Percentiles rank a stretch among this genome's conserved stretches.
These are phyloP conservation scores for Anthoceros angustus DNA, from an alignment of 225 moss, liverwort and hornwort genomes.

Conservation along the genomic window DNA sequence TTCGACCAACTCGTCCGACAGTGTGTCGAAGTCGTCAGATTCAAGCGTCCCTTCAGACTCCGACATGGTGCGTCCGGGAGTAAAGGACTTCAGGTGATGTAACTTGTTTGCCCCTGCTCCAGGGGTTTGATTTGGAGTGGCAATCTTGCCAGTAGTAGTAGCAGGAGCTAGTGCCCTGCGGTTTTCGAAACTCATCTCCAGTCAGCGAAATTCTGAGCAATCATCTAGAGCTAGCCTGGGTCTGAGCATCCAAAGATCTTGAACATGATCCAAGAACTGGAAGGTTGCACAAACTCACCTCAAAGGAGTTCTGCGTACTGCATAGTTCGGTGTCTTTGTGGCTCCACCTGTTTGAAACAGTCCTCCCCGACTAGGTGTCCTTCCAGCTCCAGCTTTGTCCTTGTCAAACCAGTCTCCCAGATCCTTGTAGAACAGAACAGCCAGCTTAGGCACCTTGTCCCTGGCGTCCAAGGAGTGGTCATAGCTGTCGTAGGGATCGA, in stretches of 20 bases:
- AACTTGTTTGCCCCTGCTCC: no score
- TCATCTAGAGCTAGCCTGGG: no score
- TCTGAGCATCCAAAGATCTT: background rate
- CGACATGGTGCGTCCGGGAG: background rate
- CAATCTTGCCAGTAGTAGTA: no score
- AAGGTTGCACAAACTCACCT: background rate
- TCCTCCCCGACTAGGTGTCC: background rate
- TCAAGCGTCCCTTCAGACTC: background rate
- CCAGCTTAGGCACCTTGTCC: conserved; percentile 1
- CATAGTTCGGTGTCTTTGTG: background rate
- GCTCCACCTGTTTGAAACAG: background rate
- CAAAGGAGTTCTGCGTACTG: background rate
- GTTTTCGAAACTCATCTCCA: background rate
- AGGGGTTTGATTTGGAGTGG: no score
- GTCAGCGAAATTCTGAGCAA: no score
- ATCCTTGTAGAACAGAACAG: background rate
- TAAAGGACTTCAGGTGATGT: background rate
- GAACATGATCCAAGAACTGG: background rate
- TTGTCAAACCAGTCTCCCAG: background rate
- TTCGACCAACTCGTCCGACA: background rate
- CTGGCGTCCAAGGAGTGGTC: conserved; percentile 3
- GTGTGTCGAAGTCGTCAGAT: background rate
- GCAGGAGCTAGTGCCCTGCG: background rate
- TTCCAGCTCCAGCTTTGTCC: background rate
- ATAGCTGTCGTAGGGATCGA: conserved; percentile 1